Evolutionary conservation across 257 asterid genomes (phyloP).

Genomic region (Fraxinus pennsylvanica): DNA sequence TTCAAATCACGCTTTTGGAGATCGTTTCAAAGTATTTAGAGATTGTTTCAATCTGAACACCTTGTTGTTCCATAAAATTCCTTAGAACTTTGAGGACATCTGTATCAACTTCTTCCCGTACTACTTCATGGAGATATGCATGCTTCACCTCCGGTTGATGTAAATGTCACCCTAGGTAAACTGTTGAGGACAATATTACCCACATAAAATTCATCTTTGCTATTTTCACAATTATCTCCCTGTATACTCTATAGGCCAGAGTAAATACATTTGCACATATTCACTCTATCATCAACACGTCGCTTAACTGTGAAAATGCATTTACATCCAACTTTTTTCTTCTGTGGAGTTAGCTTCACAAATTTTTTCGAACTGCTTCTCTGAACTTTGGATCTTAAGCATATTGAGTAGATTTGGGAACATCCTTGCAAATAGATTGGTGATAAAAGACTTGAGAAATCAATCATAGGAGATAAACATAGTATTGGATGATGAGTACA

Average conservation of each 20-base stretch:
- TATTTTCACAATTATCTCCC: not conserved
- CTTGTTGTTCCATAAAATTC: not conserved
- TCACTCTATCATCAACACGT: not conserved
- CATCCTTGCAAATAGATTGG: not conserved
- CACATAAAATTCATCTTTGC: not conserved
- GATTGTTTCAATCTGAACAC: not conserved
- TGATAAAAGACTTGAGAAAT: not conserved
- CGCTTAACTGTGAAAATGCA: not conserved
- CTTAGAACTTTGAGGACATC: not conserved
- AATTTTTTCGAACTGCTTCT: not conserved
- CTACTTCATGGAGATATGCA: not conserved
- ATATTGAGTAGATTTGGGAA: not conserved
- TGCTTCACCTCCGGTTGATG: not conserved
- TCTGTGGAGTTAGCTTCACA: not conserved
- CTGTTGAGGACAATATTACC: not conserved
- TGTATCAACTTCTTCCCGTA: not conserved
- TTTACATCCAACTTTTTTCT: not conserved
- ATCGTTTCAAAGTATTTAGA: not conserved
- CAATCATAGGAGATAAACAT: not conserved
- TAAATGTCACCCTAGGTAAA: not conserved
- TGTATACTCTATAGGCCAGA: not conserved
- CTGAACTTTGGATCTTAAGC: not conserved
- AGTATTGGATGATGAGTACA: not conserved
- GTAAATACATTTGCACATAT: not conserved
- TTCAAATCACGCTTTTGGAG: not conserved